Percentiles rank a stretch among this genome's conserved stretches.
These are phyloP conservation scores for Penicillium turbatum DNA, from an alignment of 495 filamentous ascomycete genomes.

Conservation along the genomic window DNA sequence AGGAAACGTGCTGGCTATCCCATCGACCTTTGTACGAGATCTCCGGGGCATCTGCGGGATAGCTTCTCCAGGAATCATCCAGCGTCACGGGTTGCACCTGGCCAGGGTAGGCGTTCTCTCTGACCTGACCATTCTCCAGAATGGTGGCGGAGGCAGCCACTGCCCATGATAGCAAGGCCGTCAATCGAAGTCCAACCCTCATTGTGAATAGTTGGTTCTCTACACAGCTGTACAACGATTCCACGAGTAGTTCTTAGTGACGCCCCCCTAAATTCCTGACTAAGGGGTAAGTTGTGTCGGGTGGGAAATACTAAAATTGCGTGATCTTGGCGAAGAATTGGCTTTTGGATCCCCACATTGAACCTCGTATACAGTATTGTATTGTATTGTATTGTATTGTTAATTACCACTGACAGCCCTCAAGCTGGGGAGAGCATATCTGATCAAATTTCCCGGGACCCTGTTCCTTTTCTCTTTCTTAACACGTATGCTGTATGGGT, in stretches of 20 bases:
- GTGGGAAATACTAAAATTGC: not conserved
- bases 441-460: not conserved
- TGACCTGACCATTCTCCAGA: conserved; percentile 59
- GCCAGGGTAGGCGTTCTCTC: conserved; percentile 35
- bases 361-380: too few relatives aligned
- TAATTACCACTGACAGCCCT: not conserved
- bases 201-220: conserved; percentile 7
- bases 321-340: not conserved
- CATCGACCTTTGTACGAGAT: conserved; percentile 68
- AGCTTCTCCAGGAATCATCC: conserved; percentile 44
- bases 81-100: conserved; percentile 23
- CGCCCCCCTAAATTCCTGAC: not conserved
- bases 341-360: not conserved
- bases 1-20: conserved; percentile 63
- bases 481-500: too few relatives aligned
- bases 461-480: not conserved
- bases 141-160: conserved; percentile 43
- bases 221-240: not conserved
- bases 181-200: conserved; percentile 12
- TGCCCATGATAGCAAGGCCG: conserved; percentile 14
- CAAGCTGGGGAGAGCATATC: not conserved
- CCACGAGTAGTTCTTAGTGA: not conserved
- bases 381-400: not conserved
- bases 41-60: conserved; percentile 52
- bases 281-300: not conserved